Percentiles rank a stretch among this genome's conserved stretches.
phyloP scores from a whole-genome alignment of 1,139 yeast genomes.

The Yamadazyma jaroonii region DNA sequence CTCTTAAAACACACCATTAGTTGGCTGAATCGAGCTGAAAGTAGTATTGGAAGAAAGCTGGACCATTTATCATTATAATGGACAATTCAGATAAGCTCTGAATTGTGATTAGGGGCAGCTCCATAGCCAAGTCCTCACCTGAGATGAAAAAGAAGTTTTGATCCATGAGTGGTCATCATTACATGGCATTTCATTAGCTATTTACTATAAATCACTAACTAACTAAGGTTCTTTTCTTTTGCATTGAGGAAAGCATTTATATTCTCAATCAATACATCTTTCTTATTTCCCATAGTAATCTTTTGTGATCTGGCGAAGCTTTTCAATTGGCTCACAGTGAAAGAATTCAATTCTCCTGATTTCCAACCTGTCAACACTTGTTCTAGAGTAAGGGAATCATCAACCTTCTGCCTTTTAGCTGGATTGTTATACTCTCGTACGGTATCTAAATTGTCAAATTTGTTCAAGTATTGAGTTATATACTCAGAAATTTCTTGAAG shows the following conservation, averaged over 20 bases:
- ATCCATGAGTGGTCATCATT: too few relatives aligned
- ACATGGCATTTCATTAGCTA: too few relatives aligned
- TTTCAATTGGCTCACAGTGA: constrained; percentile 41
- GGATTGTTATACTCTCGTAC: constrained; percentile 14
- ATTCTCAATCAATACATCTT: constrained; percentile 42
- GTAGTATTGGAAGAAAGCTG: too few relatives aligned
- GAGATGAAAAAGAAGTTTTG: too few relatives aligned
- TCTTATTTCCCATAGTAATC: constrained; percentile 30
- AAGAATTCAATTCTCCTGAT: constrained; percentile 27
- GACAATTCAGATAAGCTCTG: too few relatives aligned
- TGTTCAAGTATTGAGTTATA: constrained; percentile 17
- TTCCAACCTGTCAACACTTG: constrained; percentile 42
- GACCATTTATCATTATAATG: too few relatives aligned
- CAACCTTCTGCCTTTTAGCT: constrained; percentile 19
- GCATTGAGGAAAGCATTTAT: constrained; percentile 22
- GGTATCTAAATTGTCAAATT: constrained; percentile 6
- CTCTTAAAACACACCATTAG: too few relatives aligned
- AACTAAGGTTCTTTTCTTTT: constrained; percentile 6
- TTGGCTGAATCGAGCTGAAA: too few relatives aligned
- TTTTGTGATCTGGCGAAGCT: constrained; percentile 33
- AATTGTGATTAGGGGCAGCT: too few relatives aligned
- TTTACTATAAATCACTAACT: too few relatives aligned
- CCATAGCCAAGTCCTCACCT: too few relatives aligned
- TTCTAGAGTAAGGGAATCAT: constrained; percentile 18
- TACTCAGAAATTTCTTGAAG: constrained; percentile 12